A percentile compares a stretch with the other conserved stretches of the same genome.
phyloP scores from a whole-genome alignment of 495 filamentous ascomycete species.

The Penicillium subrubescens region DNA sequence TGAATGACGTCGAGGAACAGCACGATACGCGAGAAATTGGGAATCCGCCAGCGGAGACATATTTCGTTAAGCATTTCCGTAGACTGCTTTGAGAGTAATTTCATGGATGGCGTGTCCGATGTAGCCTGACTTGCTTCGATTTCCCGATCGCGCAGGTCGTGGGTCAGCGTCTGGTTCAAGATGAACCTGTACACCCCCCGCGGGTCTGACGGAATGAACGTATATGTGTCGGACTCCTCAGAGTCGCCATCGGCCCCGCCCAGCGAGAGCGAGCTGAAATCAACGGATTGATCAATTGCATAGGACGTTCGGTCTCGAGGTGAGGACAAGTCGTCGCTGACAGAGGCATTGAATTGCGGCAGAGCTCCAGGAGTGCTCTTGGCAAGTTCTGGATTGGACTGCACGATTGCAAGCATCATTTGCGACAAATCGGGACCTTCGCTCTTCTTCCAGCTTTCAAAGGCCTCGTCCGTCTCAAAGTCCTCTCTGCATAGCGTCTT shows the following conservation, averaged over 20 bases:
- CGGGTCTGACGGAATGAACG: slow-evolving; percentile 86
- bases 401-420: slow-evolving; percentile 88
- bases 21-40: slow-evolving; percentile 75
- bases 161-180: slow-evolving; percentile 69
- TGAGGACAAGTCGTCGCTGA: slow-evolving; percentile 57
- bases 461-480: slow-evolving; percentile 90
- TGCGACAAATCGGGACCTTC: slow-evolving; percentile 83
- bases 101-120: slow-evolving; percentile 56
- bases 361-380: slow-evolving; percentile 59
- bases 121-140: slow-evolving; percentile 55
- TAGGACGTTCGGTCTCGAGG: slow-evolving; percentile 54
- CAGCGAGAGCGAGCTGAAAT: slow-evolving; percentile 71
- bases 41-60: slow-evolving; percentile 86
- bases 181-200: slow-evolving; percentile 79
- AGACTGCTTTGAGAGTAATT: slow-evolving; percentile 78
- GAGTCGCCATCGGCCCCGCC: slow-evolving; percentile 51
- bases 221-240: slow-evolving; percentile 65
- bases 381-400: slow-evolving; percentile 82
- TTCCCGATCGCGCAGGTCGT: slow-evolving; percentile 62
- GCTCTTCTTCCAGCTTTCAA: slow-evolving; percentile 83
- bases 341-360: slow-evolving; percentile 52
- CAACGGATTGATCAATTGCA: slow-evolving; percentile 75
- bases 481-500: slow-evolving; percentile 80
- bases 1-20: slow-evolving; percentile 83
- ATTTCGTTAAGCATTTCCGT: slow-evolving; percentile 83